Evolutionary conservation across 2,329 filamentous ascomycete species (phyloP), one percentile per base, ranked within the genome.

Genomic region (Penicillium vulpinum): DNA sequence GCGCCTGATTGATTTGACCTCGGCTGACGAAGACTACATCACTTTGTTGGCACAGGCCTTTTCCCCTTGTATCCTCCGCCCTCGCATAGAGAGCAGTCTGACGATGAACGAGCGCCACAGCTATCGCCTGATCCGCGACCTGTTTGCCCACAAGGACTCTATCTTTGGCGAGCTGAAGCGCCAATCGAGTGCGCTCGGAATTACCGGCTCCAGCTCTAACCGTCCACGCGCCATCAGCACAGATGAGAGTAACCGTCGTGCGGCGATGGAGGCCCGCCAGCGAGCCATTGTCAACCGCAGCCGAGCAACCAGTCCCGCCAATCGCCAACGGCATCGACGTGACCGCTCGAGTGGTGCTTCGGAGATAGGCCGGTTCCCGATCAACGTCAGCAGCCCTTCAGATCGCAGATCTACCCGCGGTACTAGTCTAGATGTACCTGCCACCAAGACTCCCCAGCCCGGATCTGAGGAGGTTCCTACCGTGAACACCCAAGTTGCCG

Each of bases 91-190:
- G 73, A 96, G 88, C 26, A 93, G 90, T 21, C 82, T 99, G 56
- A 97, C 92, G 2, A 89, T 97, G 86, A 92, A 97, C 71, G 94
- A 99, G 78, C 92, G 90, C 69, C 95, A 96, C 77, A 88, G 89
- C 51, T 92, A 92, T 76, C 90, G 93, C 55, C 84, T 99, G 22
- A 86, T 99, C 51, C 89, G 92, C 51, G 94, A 99, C 71, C 83
- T 99, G 13, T 94, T 99, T 70, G 84, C 89, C 8, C 89, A 97
- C 80, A 99, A 99, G 76, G 91, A 96, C 60, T 85, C 90, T 59
- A 96, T 99, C 70, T 99, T 99, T 75, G 90, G 88, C 62, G 94
- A 97, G 73, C 83, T 99, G 61, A 99, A 99, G 81, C 92, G 94
- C 65, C 77, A 79, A 57, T 79, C 77, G 1, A 78, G 74, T 45